Evolutionary conservation across 2,329 filamentous ascomycete genomes (phyloP).

Genomic region (Emergomyces pasteurianus): DNA sequence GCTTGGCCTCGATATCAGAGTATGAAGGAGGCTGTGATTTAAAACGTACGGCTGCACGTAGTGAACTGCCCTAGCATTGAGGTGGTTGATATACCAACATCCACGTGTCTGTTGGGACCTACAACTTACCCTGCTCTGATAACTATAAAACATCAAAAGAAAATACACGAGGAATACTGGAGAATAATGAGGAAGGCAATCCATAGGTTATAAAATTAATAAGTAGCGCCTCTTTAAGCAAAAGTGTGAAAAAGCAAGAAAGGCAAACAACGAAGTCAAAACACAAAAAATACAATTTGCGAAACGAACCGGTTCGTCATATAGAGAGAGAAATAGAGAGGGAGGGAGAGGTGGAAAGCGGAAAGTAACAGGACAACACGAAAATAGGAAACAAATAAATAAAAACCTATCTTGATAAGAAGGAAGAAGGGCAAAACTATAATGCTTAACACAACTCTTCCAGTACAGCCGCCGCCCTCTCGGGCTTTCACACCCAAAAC

Average conservation of each 20-base stretch:
- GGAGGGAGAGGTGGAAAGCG: constrained; percentile 14
- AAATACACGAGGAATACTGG: not conserved
- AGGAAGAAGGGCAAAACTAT: constrained; percentile 12
- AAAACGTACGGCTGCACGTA: too few species aligned
- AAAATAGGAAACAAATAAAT: constrained; percentile 18
- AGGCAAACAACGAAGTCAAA: constrained; percentile 4
- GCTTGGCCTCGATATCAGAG: too few species aligned
- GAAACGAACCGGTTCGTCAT: constrained; percentile 1
- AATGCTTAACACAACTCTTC: constrained; percentile 2
- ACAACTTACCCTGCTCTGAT: not conserved
- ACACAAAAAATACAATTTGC: constrained; percentile 14
- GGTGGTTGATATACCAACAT: too few species aligned
- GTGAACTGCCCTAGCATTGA: too few species aligned
- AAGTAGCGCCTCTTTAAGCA: not conserved
- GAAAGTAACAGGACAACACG: constrained; percentile 19
- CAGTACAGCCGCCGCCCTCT: not conserved
- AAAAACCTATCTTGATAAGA: constrained; percentile 9
- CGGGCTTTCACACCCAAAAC: constrained; percentile 3
- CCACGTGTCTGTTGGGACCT: too few species aligned
- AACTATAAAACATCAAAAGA: not conserved
- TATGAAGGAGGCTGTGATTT: too few species aligned
- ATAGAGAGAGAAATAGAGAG: constrained; percentile 9
- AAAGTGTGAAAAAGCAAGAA: not conserved
- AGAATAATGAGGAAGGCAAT: not conserved
- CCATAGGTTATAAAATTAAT: not conserved